Conservation (phyloP, 176 grass and related monocot genomes). For the Ananas comosus region DNA sequence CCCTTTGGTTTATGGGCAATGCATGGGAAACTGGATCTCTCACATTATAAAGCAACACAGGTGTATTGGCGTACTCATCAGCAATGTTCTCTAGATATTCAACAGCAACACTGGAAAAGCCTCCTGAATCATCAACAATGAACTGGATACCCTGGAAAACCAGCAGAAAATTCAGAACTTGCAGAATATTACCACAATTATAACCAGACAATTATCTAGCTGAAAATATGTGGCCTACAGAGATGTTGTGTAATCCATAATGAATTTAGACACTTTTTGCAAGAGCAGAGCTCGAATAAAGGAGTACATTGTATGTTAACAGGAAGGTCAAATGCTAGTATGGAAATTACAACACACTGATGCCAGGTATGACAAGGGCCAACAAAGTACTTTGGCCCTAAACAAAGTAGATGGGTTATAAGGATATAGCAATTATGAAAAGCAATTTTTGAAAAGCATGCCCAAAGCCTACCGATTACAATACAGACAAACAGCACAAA, state of each 20-base stretch:
- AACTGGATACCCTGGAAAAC: constrained; percentile 70
- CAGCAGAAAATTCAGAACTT: constrained; percentile 4
- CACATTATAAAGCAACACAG: constrained; percentile 65
- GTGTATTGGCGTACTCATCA: constrained; percentile 88
- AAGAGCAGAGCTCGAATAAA: background rate
- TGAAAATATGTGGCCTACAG: background rate
- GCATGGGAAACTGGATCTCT: constrained; percentile 49
- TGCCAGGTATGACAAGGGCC: no score
- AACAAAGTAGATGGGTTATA: no score
- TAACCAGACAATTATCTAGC: background rate
- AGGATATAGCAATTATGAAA: no score
- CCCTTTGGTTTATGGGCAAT: constrained; percentile 42
- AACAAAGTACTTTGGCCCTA: no score
- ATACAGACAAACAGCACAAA: no score
- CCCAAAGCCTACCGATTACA: no score
- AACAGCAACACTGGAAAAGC: constrained; percentile 63
- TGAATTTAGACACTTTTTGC: background rate
- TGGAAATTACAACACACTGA: no score
- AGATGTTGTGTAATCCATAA: background rate
- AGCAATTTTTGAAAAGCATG: no score
- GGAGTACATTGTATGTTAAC: background rate
- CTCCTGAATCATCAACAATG: constrained; percentile 47
- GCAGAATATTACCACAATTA: background rate
- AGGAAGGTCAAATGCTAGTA: background rate
- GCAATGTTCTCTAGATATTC: constrained; percentile 69